Conservation (phyloP, 805 yeast genomes). For the Candida sakaeoensis region DNA sequence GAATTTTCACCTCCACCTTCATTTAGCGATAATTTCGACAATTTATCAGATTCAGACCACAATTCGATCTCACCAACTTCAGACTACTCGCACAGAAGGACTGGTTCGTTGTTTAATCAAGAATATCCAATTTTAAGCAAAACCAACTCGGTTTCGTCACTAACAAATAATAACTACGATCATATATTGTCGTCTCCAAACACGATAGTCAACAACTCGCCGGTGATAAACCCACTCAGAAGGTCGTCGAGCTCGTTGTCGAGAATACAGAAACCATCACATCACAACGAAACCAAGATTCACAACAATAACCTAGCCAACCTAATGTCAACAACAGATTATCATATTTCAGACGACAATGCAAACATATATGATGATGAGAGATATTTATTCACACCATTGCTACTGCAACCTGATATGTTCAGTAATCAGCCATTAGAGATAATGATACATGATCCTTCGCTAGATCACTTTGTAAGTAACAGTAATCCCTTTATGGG, state of each 20-base stretch:
- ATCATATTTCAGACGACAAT: not conserved
- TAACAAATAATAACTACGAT: conserved; percentile 26
- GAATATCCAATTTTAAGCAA: conserved; percentile 7
- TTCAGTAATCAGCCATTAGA: conserved; percentile 6
- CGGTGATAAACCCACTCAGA: conserved; percentile 5
- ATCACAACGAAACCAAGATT: conserved; percentile 5
- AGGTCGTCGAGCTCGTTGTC: conserved; percentile 12
- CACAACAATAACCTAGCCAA: not conserved
- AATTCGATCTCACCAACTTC: conserved; percentile 10
- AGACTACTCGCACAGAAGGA: conserved; percentile 7
- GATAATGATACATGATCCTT: conserved; percentile 3
- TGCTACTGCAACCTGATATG: not conserved
- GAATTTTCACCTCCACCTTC: not conserved
- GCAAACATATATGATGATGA: not conserved
- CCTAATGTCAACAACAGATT: not conserved
- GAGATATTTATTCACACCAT: not conserved
- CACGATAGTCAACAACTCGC: not conserved
- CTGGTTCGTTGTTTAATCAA: conserved; percentile 7
- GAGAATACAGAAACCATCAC: conserved; percentile 19
- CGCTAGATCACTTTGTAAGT: conserved; percentile 9
- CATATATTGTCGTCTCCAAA: conserved; percentile 19
- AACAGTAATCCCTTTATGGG: conserved; percentile 8
- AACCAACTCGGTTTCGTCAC: conserved; percentile 14
- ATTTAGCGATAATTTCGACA: not conserved
- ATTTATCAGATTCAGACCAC: conserved; percentile 4